phyloP scores from a whole-genome alignment of 78 protist genomes.

The Protostelium mycophagum region DNA sequence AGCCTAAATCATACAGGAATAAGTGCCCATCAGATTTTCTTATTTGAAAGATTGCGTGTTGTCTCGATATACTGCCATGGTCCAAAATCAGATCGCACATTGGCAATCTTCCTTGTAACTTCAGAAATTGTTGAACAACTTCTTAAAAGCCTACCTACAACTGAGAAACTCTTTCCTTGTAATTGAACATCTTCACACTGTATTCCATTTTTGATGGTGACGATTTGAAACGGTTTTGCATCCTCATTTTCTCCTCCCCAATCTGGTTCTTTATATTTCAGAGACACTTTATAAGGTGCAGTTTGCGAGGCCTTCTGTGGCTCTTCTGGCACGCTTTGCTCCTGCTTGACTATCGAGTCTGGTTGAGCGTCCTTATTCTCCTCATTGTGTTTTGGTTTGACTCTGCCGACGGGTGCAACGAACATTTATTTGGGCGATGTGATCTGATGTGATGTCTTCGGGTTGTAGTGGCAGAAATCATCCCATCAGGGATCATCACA shows the following conservation, averaged over 20 bases:
- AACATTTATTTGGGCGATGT: too few species aligned
- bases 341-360: neutral
- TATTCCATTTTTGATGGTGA: slow-evolving; percentile 39
- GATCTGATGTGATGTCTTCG: too few species aligned
- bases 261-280: slow-evolving; percentile 41
- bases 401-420: neutral
- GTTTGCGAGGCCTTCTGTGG: neutral
- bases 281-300: slow-evolving; percentile 3
- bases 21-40: slow-evolving; percentile 7
- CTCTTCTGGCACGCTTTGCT: neutral
- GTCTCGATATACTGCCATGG: slow-evolving; percentile 48
- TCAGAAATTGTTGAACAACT: too few species aligned
- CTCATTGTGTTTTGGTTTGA: neutral
- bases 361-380: neutral
- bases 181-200: slow-evolving; percentile 18
- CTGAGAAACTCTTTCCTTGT: slow-evolving; percentile 7
- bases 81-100: slow-evolving; percentile 47
- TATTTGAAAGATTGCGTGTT: slow-evolving; percentile 57
- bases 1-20: slow-evolving; percentile 34
- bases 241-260: slow-evolving; percentile 22
- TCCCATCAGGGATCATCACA: too few species aligned
- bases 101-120: slow-evolving; percentile 24
- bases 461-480: too few species aligned
- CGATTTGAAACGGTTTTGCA: slow-evolving; percentile 5
- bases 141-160: too few species aligned